Evolutionary conservation across 2,329 filamentous ascomycete species (phyloP).

Genomic region (Ceratocystis colombiana): DNA sequence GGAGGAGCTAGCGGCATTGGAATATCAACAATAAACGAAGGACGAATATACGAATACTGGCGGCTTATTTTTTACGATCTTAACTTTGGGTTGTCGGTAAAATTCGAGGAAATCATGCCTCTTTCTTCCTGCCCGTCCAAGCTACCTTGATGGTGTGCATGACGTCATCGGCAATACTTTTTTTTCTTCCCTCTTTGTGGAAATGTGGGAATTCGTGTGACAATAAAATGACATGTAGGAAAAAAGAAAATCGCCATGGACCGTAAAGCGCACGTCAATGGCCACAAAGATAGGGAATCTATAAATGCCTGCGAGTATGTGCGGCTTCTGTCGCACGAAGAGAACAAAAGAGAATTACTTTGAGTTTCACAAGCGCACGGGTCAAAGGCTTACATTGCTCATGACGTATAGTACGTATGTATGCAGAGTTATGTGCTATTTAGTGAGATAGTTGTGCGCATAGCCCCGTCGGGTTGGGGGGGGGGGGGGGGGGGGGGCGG

Average conservation of each 20-base stretch:
- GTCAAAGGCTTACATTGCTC: neutral
- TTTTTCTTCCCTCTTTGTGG: neutral
- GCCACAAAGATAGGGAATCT: neutral
- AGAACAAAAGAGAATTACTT: neutral
- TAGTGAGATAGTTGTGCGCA: neutral
- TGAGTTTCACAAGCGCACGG: neutral
- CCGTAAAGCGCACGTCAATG: too few relatives aligned
- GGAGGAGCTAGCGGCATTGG: constrained; percentile 51
- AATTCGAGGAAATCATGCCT: neutral
- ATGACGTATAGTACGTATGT: neutral
- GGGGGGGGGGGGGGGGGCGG: too few relatives aligned
- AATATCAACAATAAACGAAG: constrained; percentile 23
- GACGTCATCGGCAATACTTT: neutral
- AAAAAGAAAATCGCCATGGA: neutral
- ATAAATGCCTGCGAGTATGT: neutral
- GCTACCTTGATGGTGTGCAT: neutral
- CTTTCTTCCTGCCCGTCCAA: neutral
- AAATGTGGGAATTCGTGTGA: neutral
- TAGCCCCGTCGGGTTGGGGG: too few relatives aligned
- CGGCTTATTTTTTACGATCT: neutral
- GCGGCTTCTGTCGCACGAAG: neutral
- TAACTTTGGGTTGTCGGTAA: neutral
- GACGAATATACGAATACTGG: constrained; percentile 8
- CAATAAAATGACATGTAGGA: neutral
- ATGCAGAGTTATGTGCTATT: neutral